These are phyloP conservation scores for Crucihimalaya himalaica DNA, from an alignment of 345 rosid genomes.

Conservation along the genomic window DNA sequence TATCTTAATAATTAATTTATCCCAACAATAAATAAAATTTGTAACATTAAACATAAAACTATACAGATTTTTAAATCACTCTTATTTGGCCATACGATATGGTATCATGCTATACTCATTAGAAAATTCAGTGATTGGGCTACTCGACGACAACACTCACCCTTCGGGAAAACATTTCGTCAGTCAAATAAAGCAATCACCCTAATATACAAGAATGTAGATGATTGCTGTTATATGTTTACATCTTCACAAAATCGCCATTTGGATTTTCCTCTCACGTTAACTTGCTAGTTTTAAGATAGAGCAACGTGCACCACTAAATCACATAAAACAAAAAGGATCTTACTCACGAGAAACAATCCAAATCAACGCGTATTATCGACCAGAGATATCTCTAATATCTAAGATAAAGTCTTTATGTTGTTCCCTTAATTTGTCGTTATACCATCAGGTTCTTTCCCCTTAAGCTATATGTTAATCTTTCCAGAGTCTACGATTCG, in stretches of 20 bases:
- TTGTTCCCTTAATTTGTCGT: conserved; percentile 32
- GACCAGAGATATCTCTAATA: conserved; percentile 21
- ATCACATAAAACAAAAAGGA: not conserved
- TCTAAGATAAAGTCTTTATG: conserved; percentile 15
- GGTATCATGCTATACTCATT: too few species aligned
- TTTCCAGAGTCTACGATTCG: conserved; percentile 4
- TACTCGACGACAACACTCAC: too few species aligned
- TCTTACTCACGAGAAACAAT: conserved; percentile 27
- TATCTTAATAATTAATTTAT: too few species aligned
- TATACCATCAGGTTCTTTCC: conserved; percentile 36
- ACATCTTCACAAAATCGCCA: conserved; percentile 2
- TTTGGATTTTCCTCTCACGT: not conserved
- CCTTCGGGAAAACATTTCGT: too few species aligned
- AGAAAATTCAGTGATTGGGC: too few species aligned
- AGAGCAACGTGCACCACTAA: conserved; percentile 12
- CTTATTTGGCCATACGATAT: too few species aligned
- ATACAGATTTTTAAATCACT: too few species aligned
- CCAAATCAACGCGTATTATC: conserved; percentile 24
- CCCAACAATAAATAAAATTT: too few species aligned
- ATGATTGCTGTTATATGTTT: not conserved
- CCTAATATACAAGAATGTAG: too few species aligned
- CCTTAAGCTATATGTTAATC: conserved; percentile 16
- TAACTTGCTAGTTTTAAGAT: conserved; percentile 21
- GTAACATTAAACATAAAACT: too few species aligned
- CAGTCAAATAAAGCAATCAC: too few species aligned